Base-by-base conservation (phyloP, 2,329 filamentous ascomycete genomes). In the Alternaria gansuensis region DNA sequence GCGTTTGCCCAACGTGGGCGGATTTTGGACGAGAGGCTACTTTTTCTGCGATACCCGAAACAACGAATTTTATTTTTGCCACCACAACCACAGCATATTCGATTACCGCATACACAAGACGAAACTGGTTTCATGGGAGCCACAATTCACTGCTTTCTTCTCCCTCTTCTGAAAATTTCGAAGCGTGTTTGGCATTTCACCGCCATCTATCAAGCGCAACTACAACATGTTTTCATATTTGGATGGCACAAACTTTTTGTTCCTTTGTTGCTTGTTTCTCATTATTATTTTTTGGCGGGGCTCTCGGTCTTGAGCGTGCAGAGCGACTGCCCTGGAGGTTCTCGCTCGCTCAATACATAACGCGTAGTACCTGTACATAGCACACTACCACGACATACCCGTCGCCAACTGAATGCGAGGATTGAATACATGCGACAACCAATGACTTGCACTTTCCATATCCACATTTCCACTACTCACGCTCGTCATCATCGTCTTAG, bases 11-110 rank as follows among this genome's bases (percentile, higher is more conserved):
- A 48, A 33, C 31, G 36, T 7, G 29, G 29, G 44, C 26, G 48
- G 44, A 45, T 45, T n/a, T n/a, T n/a, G 53, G 31, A 48, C 11
- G 44, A 34, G 44, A 48, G 44, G 40, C 33, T 46, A 29, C 50
- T 50, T 61, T 54, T 71, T 69, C 68, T 71, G 67, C 67, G 71
- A 75, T 75, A 75, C 73, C 73, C 73, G 62, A 60, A 60, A 60
- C 58, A 52, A 64, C 51, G 53, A 59, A 33, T 36, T 46, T 48
- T 36, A 48, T 59, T 65, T 65, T 63, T 50, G 44, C 41, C 44
- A 48, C 56, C 54, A 44, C 9, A 33, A 50, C 45, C 26, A 36
- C 46, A 34, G 23, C 37, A 36, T 24, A 33, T 39, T 37, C 56
- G 24, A 55, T 29, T 21, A 49, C 24, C 28, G 21, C 29, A 44